Conservation (phyloP, 1,284 basidiomycete species). For the Vanrija humicola region DNA sequence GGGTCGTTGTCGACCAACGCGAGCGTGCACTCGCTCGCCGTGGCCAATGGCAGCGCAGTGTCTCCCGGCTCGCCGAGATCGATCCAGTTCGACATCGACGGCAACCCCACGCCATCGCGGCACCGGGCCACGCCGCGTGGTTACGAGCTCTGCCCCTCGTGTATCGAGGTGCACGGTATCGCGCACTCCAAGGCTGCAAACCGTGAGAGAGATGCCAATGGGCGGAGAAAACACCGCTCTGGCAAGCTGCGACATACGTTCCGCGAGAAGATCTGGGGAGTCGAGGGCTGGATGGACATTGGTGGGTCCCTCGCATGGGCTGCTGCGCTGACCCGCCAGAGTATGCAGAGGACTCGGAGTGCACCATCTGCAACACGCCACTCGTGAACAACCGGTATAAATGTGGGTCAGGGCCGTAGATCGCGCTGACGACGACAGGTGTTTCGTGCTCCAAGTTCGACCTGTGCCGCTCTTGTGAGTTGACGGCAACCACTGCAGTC, state of each 20-base stretch:
- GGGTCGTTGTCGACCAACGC: conserved; percentile 24
- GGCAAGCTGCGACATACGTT: conserved; percentile 70
- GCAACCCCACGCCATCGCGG: background rate
- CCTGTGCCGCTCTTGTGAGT: conserved; percentile 72
- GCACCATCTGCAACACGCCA: conserved; percentile 69
- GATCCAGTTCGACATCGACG: conserved; percentile 1
- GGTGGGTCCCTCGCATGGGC: conserved; percentile 57
- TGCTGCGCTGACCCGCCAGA: conserved; percentile 25
- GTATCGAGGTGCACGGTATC: conserved; percentile 71
- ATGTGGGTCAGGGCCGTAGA: conserved; percentile 52
- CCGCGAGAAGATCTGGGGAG: conserved; percentile 76
- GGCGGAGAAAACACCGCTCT: conserved; percentile 54
- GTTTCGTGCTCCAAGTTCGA: conserved; percentile 72
- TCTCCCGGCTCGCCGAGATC: conserved; percentile 13
- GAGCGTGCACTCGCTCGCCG: conserved; percentile 13
- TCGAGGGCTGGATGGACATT: conserved; percentile 75
- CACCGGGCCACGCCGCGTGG: conserved; percentile 51
- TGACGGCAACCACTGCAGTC: background rate
- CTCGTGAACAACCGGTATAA: conserved; percentile 69
- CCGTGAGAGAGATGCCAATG: conserved; percentile 13
- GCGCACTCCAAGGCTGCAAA: conserved; percentile 58
- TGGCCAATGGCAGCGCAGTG: conserved; percentile 16
- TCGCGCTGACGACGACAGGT: conserved; percentile 28
- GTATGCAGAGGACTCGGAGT: conserved; percentile 62
- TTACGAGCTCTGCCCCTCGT: conserved; percentile 75